A percentile compares a stretch with the other conserved stretches of the same genome.
Evolutionary conservation across 306 rosid species (phyloP).

Genomic region (Castanea mollissima): DNA sequence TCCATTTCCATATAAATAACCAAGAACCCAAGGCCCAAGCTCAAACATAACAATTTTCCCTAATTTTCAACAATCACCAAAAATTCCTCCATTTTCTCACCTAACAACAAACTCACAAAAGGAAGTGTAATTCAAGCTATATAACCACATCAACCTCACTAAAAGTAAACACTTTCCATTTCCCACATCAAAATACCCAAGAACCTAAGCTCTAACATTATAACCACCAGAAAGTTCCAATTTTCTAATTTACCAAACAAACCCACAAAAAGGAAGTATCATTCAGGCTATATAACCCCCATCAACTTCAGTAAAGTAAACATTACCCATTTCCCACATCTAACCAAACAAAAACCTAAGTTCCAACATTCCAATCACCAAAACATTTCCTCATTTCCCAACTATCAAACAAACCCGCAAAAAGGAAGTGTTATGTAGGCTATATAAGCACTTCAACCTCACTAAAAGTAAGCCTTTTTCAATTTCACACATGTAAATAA

Average conservation of each 20-base stretch:
- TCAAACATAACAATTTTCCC: too few species aligned
- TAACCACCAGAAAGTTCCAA: not conserved
- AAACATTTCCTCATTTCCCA: too few species aligned
- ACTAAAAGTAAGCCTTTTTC: too few species aligned
- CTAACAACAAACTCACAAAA: conserved; percentile 6
- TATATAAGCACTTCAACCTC: too few species aligned
- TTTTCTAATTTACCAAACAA: conserved; percentile 15
- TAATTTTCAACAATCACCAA: not conserved
- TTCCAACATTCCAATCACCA: too few species aligned
- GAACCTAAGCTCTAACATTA: not conserved
- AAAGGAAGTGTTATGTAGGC: too few species aligned
- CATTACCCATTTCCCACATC: not conserved
- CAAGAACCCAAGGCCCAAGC: too few species aligned
- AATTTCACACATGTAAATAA: too few species aligned
- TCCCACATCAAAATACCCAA: not conserved
- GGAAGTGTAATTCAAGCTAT: not conserved
- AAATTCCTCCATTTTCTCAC: not conserved
- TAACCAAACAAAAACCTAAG: too few species aligned
- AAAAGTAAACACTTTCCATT: not conserved
- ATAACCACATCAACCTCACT: not conserved
- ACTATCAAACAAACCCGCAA: too few species aligned
- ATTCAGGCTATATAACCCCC: not conserved
- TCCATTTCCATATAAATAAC: too few species aligned
- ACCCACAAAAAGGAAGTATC: not conserved
- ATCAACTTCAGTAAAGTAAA: not conserved